These are phyloP conservation scores for Corylus heterophylla DNA, from an alignment of 306 rosid species.

Conservation along the genomic window DNA sequence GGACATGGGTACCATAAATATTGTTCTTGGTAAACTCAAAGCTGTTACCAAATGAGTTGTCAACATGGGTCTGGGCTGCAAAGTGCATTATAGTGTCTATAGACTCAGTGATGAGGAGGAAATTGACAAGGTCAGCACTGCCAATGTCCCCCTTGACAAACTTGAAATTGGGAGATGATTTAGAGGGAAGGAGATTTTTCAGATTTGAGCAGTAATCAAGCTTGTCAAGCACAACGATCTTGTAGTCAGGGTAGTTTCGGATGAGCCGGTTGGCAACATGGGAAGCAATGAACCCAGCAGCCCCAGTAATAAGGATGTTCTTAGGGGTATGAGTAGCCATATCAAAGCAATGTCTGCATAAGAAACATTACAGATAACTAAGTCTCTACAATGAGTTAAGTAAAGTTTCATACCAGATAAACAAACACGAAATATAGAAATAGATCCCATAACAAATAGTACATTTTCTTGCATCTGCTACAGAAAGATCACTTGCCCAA, in stretches of 20 bases:
- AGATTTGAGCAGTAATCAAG: constrained; percentile 90
- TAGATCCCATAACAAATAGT: constrained; percentile 4
- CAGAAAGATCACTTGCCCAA: neutral
- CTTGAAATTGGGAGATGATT: constrained; percentile 76
- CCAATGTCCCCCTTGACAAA: constrained; percentile 92
- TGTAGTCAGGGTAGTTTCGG: constrained; percentile 71
- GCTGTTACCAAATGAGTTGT: constrained; percentile 89
- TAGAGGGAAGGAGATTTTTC: constrained; percentile 79
- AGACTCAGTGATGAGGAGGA: constrained; percentile 75
- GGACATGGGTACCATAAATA: constrained; percentile 89
- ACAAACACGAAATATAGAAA: neutral
- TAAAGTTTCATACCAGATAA: neutral
- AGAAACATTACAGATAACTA: constrained; percentile 1
- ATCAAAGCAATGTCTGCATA: constrained; percentile 38
- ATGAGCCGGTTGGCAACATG: constrained; percentile 89
- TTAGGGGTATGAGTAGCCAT: constrained; percentile 81
- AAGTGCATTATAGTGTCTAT: constrained; percentile 93
- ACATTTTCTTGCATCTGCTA: neutral
- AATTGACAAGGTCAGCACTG: constrained; percentile 93
- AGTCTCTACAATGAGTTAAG: constrained; percentile 1
- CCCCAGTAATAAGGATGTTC: constrained; percentile 91
- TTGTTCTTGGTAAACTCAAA: constrained; percentile 95
- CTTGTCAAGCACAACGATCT: constrained; percentile 90
- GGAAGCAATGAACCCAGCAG: constrained; percentile 93
- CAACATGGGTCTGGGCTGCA: constrained; percentile 96